Evolutionary conservation across 2,329 filamentous ascomycete genomes (phyloP), one percentile per base, ranked within the genome.

Genomic region (Colletotrichum eleusines): DNA sequence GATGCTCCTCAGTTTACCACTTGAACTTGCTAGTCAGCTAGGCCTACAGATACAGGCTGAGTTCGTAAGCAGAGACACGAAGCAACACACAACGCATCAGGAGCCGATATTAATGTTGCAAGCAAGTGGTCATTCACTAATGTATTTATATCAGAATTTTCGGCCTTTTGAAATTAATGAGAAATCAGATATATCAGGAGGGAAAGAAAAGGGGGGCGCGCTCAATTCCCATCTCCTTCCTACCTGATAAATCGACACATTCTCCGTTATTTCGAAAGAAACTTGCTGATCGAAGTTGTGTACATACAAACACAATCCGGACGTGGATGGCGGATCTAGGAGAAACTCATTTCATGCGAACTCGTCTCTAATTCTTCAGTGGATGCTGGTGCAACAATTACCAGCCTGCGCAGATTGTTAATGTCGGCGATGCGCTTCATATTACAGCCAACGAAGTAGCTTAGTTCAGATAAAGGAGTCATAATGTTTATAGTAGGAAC

Each of bases 401-500:
- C 26, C 1, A 4, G 5, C 6, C 31, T 2, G 3, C 16, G 3
- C 26, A 11, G 3, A 9, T 18, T 12, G 20, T 51, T 8, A 31
- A 26, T 28, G 4, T 12, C 23, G 5, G 23, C 11, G 12, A 26
- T 26, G 23, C 9, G 23, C 6, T 9, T 14, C 6, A 44, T n/a
- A 11, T 9, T 50, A 28, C 12, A 28, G 6, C 48, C 8, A n/a
- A 2, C 8, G 20, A 9, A 2, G 7, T n/a, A 7, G 42, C 7
- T 4, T 20, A n/a, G 2, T 4, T 3, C 16, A 8, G 16, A 40
- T 2, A 0, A 6, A 9, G 7, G 7, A 12, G 3, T 20, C 18
- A n/a, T 20, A 44, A 2, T 8, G 20, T 3, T 8, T 1, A 18
- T 6, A 18, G 6, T 42, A 16, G 12, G 6, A 1, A 44, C 0